Base-by-base conservation (phyloP, 768 basidiomycete species). In the Leccinum sublutescens region DNA sequence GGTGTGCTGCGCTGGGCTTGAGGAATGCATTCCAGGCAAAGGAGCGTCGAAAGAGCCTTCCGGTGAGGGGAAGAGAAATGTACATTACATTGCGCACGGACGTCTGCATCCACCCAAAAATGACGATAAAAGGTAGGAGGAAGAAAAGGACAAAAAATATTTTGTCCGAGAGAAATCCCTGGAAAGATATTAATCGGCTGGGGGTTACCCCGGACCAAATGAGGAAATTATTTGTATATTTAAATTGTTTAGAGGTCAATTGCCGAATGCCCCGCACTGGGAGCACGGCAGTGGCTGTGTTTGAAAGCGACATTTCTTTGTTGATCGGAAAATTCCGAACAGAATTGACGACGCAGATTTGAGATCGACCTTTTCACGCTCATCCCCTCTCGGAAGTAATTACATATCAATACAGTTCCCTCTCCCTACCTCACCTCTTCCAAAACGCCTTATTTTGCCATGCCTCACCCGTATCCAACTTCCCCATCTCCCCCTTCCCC, bases 391-490 rank as follows among this genome's bases (percentile, higher is more conserved):
- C 78, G 78, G 76, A 73, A 72, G 74, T 76, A 78, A 60, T 81
- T 81, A 81, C 80, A 80, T 80, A 82, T 77, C 74, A 68, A 74
- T 66, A 73, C 69, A 75, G 76, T 72, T 65, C 53, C 73, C 64
- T 64, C 70, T 74, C 54, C 69, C 69, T 72, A 72, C 62, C 72
- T 74, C 40, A 43, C 40, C 74, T 73, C 71, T 76, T 72, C 72
- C 69, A 72, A 59, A 74, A 76, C 72, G 66, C 70, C 70, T 68
- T 75, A 73, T 69, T 74, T 71, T 82, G 83, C 77, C 80, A 86
- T 88, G 83, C 73, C 76, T 43, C 4, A 8, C 7, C 40, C 40
- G n/a, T 43, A 4, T 43, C 40, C 4, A 5, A 43, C 9, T 19
- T 43, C 75, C 77, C 67, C 70, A 64, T 72, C 71, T 78, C 23